Conservation (phyloP, 768 basidiomycete species). For the Mycena leptocephala region DNA sequence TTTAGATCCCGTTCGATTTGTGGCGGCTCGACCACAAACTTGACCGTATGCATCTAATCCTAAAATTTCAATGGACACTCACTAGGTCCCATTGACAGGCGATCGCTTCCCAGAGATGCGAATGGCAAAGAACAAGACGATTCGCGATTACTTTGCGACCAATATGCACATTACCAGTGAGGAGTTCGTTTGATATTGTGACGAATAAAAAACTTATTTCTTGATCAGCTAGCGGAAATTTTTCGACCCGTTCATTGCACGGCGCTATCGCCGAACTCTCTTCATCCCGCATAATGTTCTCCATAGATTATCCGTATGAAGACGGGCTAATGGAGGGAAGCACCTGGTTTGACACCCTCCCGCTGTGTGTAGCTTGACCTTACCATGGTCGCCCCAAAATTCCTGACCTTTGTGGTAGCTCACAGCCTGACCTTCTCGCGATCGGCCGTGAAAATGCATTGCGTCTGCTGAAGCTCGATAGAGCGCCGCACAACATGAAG, state of each 20-base stretch:
- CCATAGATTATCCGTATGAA: slow-evolving; percentile 40
- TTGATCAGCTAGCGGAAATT: slow-evolving; percentile 29
- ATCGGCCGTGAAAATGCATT: slow-evolving; percentile 39
- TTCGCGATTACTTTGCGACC: slow-evolving; percentile 38
- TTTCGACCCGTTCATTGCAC: slow-evolving; percentile 34
- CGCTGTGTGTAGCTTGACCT: slow-evolving; percentile 21
- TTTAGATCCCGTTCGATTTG: slow-evolving; percentile 38
- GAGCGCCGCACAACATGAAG: slow-evolving; percentile 33
- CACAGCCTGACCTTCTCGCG: slow-evolving; percentile 33
- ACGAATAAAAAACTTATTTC: background rate
- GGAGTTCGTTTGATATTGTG: background rate
- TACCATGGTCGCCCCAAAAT: background rate
- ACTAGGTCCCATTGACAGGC: slow-evolving; percentile 2
- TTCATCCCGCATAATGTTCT: slow-evolving; percentile 33
- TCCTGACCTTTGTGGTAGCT: background rate
- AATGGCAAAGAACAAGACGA: slow-evolving; percentile 36
- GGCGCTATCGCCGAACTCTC: slow-evolving; percentile 34
- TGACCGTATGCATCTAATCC: slow-evolving; percentile 15
- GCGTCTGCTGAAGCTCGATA: slow-evolving; percentile 33
- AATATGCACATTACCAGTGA: slow-evolving; percentile 41
- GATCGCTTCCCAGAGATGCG: slow-evolving; percentile 37
- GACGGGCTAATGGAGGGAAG: slow-evolving; percentile 38
- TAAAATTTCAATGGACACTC: background rate
- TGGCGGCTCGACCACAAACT: slow-evolving; percentile 40
- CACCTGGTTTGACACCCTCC: slow-evolving; percentile 34